Percentiles rank a stretch among this genome's conserved stretches.
These are phyloP conservation scores for Cryphonectria carpinicola DNA, from an alignment of 2,329 filamentous ascomycete genomes.

Conservation along the genomic window DNA sequence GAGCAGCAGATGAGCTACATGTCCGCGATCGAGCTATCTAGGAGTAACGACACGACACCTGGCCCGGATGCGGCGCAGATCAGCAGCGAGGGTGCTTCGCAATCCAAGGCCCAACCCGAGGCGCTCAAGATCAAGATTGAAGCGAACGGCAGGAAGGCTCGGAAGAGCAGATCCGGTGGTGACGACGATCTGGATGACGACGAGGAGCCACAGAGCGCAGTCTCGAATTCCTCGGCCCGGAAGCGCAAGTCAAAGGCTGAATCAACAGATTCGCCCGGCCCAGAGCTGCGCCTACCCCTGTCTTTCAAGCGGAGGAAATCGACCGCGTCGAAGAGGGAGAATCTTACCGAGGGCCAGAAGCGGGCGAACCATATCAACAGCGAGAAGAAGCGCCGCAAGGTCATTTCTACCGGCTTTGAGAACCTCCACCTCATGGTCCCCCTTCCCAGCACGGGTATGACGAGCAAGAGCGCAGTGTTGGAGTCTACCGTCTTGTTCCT, in stretches of 20 bases:
- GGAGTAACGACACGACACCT: conserved; percentile 63
- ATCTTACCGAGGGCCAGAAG: conserved; percentile 81
- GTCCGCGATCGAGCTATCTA: conserved; percentile 59
- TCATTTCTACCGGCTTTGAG: conserved; percentile 82
- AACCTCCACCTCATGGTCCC: conserved; percentile 79
- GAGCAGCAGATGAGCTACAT: conserved; percentile 60
- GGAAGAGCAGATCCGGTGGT: conserved; percentile 58
- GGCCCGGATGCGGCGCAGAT: conserved; percentile 56
- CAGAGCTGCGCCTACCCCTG: conserved; percentile 36
- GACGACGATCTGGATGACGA: conserved; percentile 45
- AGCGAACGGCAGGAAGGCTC: conserved; percentile 39
- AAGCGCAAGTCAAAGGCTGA: conserved; percentile 55
- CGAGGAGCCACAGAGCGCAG: conserved; percentile 43
- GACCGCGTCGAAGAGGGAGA: conserved; percentile 62
- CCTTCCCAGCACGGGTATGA: conserved; percentile 71
- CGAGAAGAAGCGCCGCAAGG: conserved; percentile 81
- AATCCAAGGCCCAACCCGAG: conserved; percentile 34
- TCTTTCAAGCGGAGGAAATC: conserved; percentile 56
- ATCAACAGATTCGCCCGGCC: conserved; percentile 39
- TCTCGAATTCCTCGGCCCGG: conserved; percentile 41
- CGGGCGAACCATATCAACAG: conserved; percentile 85
- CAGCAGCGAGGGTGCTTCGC: conserved; percentile 31
- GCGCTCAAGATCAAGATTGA: conserved; percentile 39
- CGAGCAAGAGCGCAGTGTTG: conserved; percentile 83
- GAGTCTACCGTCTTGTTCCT: conserved; percentile 77